phyloP scores from a whole-genome alignment of 2,329 filamentous ascomycete genomes.

The Penicillium thymicola region DNA sequence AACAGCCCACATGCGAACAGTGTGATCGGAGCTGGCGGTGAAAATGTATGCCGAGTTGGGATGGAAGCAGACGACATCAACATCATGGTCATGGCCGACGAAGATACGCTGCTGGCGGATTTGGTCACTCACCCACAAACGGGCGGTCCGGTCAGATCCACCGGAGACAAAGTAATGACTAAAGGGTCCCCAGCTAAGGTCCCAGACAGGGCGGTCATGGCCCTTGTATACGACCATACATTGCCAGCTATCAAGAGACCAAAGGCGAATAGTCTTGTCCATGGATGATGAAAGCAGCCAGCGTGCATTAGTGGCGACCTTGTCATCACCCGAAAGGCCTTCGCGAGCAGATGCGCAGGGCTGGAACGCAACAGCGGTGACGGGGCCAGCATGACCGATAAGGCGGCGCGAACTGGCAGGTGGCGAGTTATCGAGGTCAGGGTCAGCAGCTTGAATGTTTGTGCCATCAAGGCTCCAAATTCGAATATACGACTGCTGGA shows the following conservation, averaged over 20 bases:
- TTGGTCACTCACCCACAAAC: slow-evolving; percentile 89
- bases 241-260: slow-evolving; percentile 89
- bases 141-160: slow-evolving; percentile 84
- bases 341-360: slow-evolving; percentile 58
- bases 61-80: slow-evolving; percentile 91
- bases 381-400: slow-evolving; percentile 84
- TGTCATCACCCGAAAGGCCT: slow-evolving; percentile 36
- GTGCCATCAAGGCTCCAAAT: slow-evolving; percentile 90
- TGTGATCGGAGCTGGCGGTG: slow-evolving; percentile 88
- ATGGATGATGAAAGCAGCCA: slow-evolving; percentile 83
- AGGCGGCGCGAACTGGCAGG: slow-evolving; percentile 69
- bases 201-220: slow-evolving; percentile 85
- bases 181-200: slow-evolving; percentile 83
- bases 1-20: slow-evolving; percentile 97
- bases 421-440: slow-evolving; percentile 58
- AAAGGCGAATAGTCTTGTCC: slow-evolving; percentile 84
- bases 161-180: slow-evolving; percentile 92
- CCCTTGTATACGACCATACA: slow-evolving; percentile 92
- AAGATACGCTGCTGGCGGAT: slow-evolving; percentile 84
- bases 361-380: slow-evolving; percentile 88
- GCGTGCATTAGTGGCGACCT: slow-evolving; percentile 60
- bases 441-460: slow-evolving; percentile 66
- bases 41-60: slow-evolving; percentile 93
- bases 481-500: slow-evolving; percentile 90
- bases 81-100: slow-evolving; percentile 86